Base-by-base conservation (phyloP, 2,329 filamentous ascomycete genomes). In the Neoarthrinium moseri region DNA sequence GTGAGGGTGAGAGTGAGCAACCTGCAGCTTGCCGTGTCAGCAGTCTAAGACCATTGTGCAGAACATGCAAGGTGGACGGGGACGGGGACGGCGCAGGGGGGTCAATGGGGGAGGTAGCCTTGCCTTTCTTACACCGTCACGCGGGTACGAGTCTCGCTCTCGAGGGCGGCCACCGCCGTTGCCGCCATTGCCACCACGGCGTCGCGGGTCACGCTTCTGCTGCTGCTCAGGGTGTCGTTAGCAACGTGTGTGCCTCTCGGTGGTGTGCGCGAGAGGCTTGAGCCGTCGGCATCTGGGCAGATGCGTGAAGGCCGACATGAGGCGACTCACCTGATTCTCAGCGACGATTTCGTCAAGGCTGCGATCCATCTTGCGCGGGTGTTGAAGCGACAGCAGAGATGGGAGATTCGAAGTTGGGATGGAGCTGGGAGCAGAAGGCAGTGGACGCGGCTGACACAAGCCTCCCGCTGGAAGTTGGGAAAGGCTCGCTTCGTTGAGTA, bases 81-180 rank as follows among this genome's bases (percentile, higher is more conserved):
- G 8, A 8, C 26, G 26, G n/a, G 8, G 8, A 29, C n/a, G 26
- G 26, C n/a, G 26, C n/a, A 29, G 8, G 26, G 7, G 36, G 34
- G 36, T 44, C 26, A 27, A 48, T 17, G 32, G 46, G 32, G 35
- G 43, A 33, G 21, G 44, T 33, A 44, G 38, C 48, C 62, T 36
- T 67, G 92, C 90, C 90, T 95, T 95, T 91, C 86, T 91, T 66
- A 92, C 81, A 71, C 89, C 89, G 72, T 94, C 89, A 71, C 88
- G 86, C 62, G 87, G 86, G 58, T 79, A 85, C 37, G 58, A 50
- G 42, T 65, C 61, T 75, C 74, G 62, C 70, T 64, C 59, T 44
- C 61, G 58, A 48, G 57, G 54, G 46, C 57, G 56, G 22, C 50
- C 42, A 23, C 53, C 37, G 33, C 48, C 49, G 24, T 37, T 40